Conservation (phyloP, 2,329 filamentous ascomycete genomes). For the Tolypocladium inflatum region DNA sequence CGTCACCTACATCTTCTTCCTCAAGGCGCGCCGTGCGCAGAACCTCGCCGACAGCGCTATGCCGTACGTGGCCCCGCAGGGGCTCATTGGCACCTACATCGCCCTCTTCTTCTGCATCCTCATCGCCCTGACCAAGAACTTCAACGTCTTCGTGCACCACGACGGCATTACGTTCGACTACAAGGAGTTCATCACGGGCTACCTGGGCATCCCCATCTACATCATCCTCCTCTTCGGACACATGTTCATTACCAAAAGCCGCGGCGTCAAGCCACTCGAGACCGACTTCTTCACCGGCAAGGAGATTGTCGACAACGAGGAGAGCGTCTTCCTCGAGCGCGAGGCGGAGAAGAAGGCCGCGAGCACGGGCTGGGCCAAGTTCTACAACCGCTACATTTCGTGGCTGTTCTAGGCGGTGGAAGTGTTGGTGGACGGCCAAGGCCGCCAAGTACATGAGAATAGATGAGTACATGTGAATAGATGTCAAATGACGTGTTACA, state of each 20-base stretch:
- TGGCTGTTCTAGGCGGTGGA: conserved; percentile 23
- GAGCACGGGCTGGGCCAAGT: conserved; percentile 17
- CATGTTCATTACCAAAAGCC: conserved; percentile 46
- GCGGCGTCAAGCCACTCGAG: conserved; percentile 44
- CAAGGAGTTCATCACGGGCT: conserved; percentile 69
- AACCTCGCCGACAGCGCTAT: conserved; percentile 43
- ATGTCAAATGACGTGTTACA: neutral
- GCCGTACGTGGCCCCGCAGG: conserved; percentile 61
- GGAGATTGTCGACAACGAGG: conserved; percentile 63
- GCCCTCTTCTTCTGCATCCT: conserved; percentile 62
- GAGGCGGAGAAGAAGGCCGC: conserved; percentile 18
- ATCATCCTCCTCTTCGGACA: conserved; percentile 59
- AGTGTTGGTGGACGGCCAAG: neutral
- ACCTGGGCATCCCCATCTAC: conserved; percentile 69
- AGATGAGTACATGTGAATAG: neutral
- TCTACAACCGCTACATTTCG: conserved; percentile 27
- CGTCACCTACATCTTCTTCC: conserved; percentile 58
- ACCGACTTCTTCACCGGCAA: conserved; percentile 66
- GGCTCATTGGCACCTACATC: conserved; percentile 57
- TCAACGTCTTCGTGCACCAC: conserved; percentile 54
- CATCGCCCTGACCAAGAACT: conserved; percentile 78
- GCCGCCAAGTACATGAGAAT: neutral
- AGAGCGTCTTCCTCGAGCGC: conserved; percentile 53
- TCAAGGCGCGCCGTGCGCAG: conserved; percentile 53
- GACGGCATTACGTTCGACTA: conserved; percentile 53